phyloP scores from a whole-genome alignment of 306 rosid genomes.

The Morella rubra region DNA sequence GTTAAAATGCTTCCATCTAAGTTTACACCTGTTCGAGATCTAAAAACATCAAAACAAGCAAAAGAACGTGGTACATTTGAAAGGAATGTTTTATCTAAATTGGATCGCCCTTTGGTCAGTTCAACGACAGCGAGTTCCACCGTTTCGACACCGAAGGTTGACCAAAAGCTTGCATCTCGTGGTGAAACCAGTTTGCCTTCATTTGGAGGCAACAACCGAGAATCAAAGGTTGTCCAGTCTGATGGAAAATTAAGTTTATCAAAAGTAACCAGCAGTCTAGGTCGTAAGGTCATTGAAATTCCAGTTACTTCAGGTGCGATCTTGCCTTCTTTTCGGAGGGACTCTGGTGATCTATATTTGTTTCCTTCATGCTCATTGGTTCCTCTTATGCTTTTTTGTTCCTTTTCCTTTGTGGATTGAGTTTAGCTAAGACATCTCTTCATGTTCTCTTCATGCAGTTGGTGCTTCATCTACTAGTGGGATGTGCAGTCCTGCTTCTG shows the following conservation, averaged over 20 bases:
- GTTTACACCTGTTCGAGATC: slow-evolving; percentile 44
- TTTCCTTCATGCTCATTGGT: slow-evolving; percentile 12
- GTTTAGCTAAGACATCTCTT: slow-evolving; percentile 10
- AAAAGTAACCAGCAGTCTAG: slow-evolving; percentile 49
- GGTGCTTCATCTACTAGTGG: slow-evolving; percentile 36
- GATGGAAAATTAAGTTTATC: slow-evolving; percentile 56
- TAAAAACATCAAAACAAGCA: slow-evolving; percentile 56
- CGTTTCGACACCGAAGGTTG: slow-evolving; percentile 54
- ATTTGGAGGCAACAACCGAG: slow-evolving; percentile 46
- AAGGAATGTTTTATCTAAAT: slow-evolving; percentile 53
- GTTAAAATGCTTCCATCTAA: slow-evolving; percentile 64
- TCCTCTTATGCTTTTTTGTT: background rate
- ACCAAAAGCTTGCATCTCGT: slow-evolving; percentile 52
- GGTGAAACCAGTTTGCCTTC: slow-evolving; percentile 55
- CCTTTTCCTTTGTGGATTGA: slow-evolving; percentile 18
- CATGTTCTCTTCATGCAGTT: slow-evolving; percentile 31
- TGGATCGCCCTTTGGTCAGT: slow-evolving; percentile 53
- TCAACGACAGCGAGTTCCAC: slow-evolving; percentile 50
- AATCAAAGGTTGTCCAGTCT: slow-evolving; percentile 45
- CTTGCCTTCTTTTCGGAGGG: slow-evolving; percentile 17
- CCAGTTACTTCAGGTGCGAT: slow-evolving; percentile 60
- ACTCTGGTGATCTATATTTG: slow-evolving; percentile 18
- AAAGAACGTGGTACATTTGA: slow-evolving; percentile 64
- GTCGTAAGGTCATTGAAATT: slow-evolving; percentile 49
- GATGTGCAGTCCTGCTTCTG: slow-evolving; percentile 29